Evolutionary conservation across 2,329 filamentous ascomycete genomes (phyloP).

Genomic region (Hypoxylon sp.): DNA sequence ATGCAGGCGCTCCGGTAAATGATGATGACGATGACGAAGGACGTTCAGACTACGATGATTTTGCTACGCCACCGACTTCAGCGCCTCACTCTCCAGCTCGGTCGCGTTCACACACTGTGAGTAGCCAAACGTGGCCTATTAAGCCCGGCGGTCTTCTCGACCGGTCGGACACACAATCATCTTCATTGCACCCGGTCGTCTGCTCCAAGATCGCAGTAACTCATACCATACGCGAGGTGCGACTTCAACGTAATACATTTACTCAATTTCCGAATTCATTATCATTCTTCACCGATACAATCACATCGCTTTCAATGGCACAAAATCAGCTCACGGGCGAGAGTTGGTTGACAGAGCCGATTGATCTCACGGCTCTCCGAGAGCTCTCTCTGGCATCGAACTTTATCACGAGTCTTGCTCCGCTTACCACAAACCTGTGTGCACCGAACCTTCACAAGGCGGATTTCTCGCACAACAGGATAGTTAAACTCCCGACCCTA

Average conservation of each 20-base stretch:
- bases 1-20: constrained; percentile 29
- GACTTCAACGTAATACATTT: constrained; percentile 83
- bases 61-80: constrained; percentile 70
- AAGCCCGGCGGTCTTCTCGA: constrained; percentile 76
- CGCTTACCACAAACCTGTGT: constrained; percentile 74
- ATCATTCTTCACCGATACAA: constrained; percentile 75
- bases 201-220: constrained; percentile 67
- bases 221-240: constrained; percentile 68
- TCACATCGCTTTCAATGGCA: constrained; percentile 80
- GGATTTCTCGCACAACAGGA: constrained; percentile 85
- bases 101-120: constrained; percentile 63
- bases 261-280: constrained; percentile 77
- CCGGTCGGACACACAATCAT: constrained; percentile 74
- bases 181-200: constrained; percentile 69
- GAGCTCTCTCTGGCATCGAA: constrained; percentile 83
- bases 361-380: constrained; percentile 79
- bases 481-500: constrained; percentile 77
- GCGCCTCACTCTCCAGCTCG: constrained; percentile 64
- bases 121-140: constrained; percentile 66
- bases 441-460: constrained; percentile 82
- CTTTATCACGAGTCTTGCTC: constrained; percentile 76
- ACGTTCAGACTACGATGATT: constrained; percentile 67
- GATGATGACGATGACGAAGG: constrained; percentile 58
- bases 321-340: constrained; percentile 78
- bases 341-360: constrained; percentile 72